Conservation (phyloP, 2,329 filamentous ascomycete genomes). For the Fusarium palustre region DNA sequence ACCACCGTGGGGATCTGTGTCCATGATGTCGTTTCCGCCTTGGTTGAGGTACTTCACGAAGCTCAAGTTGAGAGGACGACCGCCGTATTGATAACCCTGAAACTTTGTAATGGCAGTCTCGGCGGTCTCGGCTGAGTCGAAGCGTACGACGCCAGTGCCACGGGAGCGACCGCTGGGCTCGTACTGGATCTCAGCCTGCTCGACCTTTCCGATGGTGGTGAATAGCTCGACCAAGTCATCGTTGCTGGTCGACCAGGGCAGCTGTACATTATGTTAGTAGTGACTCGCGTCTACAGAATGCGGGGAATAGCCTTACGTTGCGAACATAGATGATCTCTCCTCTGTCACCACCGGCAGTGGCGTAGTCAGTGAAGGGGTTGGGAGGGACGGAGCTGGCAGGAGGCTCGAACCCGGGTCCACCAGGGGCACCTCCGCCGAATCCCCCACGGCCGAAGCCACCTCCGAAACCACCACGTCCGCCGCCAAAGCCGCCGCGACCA, state of each 20-base stretch:
- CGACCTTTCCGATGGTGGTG: conserved; percentile 96
- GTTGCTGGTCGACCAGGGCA: conserved; percentile 99
- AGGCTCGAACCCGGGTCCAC: conserved; percentile 59
- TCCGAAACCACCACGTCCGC: conserved; percentile 57
- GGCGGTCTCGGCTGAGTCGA: conserved; percentile 83
- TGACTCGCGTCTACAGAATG: background rate
- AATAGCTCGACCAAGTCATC: conserved; percentile 97
- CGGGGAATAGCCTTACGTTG: conserved; percentile 75
- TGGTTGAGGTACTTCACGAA: conserved; percentile 92
- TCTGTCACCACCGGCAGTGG: conserved; percentile 86
- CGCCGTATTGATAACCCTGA: conserved; percentile 96
- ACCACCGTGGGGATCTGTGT: conserved; percentile 78
- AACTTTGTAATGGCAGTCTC: conserved; percentile 97
- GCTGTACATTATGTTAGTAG: conserved; percentile 62
- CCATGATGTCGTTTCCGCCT: conserved; percentile 79
- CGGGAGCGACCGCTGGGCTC: conserved; percentile 95
- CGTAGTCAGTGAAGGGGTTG: conserved; percentile 94
- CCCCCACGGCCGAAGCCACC: conserved; percentile 60
- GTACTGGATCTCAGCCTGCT: conserved; percentile 99
- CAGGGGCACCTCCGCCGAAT: conserved; percentile 59
- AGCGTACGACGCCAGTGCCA: conserved; percentile 96
- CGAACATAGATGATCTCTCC: conserved; percentile 92
- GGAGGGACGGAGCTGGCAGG: conserved; percentile 67
- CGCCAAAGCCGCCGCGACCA: conserved; percentile 63
- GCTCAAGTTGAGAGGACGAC: conserved; percentile 89